These are phyloP conservation scores for Rhodocollybia butyracea DNA, from an alignment of 768 basidiomycete species.

Conservation along the genomic window DNA sequence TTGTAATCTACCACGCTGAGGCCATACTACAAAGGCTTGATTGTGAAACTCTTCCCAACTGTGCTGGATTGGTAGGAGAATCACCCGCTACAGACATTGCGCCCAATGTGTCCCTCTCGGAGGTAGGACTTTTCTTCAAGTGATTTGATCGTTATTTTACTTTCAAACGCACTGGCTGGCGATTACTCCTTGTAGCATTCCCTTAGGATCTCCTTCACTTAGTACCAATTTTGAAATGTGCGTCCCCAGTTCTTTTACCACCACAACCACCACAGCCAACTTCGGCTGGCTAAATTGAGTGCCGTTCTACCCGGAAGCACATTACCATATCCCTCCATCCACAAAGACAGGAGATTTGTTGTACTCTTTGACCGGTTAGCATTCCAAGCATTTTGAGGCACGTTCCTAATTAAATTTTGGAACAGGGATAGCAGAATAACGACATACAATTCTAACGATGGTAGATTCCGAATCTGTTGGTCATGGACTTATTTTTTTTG, in stretches of 20 bases:
- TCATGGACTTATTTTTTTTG: too few relatives aligned
- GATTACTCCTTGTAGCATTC: too few relatives aligned
- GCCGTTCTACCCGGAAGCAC: constrained; percentile 52
- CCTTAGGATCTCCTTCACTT: too few relatives aligned
- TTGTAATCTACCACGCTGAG: constrained; percentile 57
- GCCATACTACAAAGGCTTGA: constrained; percentile 82
- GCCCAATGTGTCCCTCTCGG: too few relatives aligned
- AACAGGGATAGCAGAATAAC: constrained; percentile 92
- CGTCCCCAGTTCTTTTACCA: neutral
- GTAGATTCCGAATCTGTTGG: constrained; percentile 35
- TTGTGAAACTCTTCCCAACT: constrained; percentile 82
- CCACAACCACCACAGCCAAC: constrained; percentile 6
- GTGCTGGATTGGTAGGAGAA: constrained; percentile 85
- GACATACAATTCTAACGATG: constrained; percentile 89
- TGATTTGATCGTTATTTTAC: too few relatives aligned
- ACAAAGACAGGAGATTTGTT: constrained; percentile 78
- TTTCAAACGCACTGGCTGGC: too few relatives aligned
- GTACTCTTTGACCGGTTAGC: constrained; percentile 87
- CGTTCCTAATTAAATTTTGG: neutral
- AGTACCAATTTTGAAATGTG: too few relatives aligned
- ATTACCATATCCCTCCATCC: constrained; percentile 77
- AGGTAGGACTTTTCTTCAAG: too few relatives aligned
- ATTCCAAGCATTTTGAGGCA: neutral
- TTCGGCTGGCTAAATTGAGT: constrained; percentile 18
- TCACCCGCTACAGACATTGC: too few relatives aligned